Base-by-base conservation (phyloP, 2,329 filamentous ascomycete genomes). In the Aspergillus spinulosporus region DNA sequence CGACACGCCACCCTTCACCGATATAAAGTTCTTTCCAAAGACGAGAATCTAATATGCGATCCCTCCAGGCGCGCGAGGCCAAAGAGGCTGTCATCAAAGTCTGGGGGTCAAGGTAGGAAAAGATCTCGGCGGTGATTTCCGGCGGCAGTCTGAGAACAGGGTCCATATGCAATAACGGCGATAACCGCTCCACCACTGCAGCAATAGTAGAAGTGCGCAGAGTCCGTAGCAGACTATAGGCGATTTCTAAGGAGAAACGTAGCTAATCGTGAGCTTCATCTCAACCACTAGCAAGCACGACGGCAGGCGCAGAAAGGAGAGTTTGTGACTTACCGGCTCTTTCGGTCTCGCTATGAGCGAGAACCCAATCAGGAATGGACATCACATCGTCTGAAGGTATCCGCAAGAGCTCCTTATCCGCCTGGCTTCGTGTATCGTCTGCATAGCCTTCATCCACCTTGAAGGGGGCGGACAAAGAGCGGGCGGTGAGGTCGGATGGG, bases 111-210 rank as follows among this genome's bases (percentile, higher is more conserved):
- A 99, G 86, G 68, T 92, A 94, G 12, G 88, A 87, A 43, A 99
- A 87, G 44, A 97, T 88, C 67, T 95, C 88, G 44, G 94, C 86
- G 59, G 91, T 95, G 66, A 99, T 89, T 72, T 99, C 94, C 28
- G 90, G 86, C 0, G 94, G 94, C 0, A 99, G 84, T 66, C 90
- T 86, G 61, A 85, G 80, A 42, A 96, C 86, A 53, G 96, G 96
- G 74, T 99, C 90, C 75, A 97, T 93, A 73, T 97, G 92, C 2
- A 97, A 86, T 51, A 92, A 83, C 3, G 92, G 90, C 60, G 87
- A 89, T 14, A 96, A 78, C 61, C 88, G 84, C 53, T 92, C 84
- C 46, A 96, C 90, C 52, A 97, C 89, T 44, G 88, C 82, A 49
- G 88, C 87, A 58, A 97, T 87, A 52, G 87, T 84, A 5, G 89